Conservation (phyloP, 2,329 filamentous ascomycete genomes). For the Dendryphion nanum region DNA sequence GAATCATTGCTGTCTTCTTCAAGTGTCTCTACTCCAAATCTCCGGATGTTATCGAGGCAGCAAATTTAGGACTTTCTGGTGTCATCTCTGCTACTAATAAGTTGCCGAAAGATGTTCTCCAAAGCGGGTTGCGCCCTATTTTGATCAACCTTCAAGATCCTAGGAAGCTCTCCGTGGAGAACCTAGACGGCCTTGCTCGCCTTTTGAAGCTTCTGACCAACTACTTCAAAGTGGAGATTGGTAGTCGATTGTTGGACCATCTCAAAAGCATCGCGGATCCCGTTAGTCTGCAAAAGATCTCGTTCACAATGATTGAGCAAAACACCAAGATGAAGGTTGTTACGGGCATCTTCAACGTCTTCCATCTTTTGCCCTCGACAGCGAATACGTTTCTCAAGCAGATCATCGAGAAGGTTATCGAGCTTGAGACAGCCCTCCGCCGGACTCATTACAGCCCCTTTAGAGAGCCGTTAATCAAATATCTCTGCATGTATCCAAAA, state of each 20-base stretch:
- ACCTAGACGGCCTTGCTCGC: constrained; percentile 85
- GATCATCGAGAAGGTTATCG: constrained; percentile 85
- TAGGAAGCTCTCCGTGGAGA: constrained; percentile 82
- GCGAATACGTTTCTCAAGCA: constrained; percentile 89
- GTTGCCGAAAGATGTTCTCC: constrained; percentile 89
- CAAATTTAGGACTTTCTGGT: constrained; percentile 83
- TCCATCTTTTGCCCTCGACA: constrained; percentile 88
- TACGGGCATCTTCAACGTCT: constrained; percentile 92
- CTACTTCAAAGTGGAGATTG: constrained; percentile 99
- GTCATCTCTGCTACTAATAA: constrained; percentile 88
- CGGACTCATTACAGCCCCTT: constrained; percentile 91
- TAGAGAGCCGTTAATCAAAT: constrained; percentile 84
- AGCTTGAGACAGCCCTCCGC: constrained; percentile 79
- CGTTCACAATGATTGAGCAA: constrained; percentile 93
- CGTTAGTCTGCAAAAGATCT: constrained; percentile 77
- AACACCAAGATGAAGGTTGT: constrained; percentile 92
- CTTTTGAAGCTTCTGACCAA: constrained; percentile 89
- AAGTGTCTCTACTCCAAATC: constrained; percentile 95
- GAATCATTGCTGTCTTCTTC: constrained; percentile 93
- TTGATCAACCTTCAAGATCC: constrained; percentile 94
- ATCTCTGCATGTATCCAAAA: constrained; percentile 87
- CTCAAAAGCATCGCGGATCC: constrained; percentile 87
- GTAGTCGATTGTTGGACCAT: constrained; percentile 86
- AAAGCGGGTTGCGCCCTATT: constrained; percentile 92
- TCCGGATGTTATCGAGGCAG: constrained; percentile 86